Evolutionary conservation across 257 asterid genomes (phyloP).

Genomic region (Solanum chmielewskii): DNA sequence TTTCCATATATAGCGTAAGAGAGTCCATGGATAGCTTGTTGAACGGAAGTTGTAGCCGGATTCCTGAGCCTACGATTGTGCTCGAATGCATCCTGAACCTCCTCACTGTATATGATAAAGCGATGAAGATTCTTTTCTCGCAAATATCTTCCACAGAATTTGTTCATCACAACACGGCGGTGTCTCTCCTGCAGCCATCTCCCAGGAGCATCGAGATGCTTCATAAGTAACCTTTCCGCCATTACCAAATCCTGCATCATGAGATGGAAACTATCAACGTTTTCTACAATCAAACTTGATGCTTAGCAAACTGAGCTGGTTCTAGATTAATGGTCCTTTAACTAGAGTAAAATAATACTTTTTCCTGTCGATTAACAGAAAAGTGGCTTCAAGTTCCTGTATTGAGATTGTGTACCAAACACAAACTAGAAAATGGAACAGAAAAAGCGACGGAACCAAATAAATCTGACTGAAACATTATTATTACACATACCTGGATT

Average conservation of each 20-base stretch:
- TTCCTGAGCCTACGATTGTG: constrained; percentile 87
- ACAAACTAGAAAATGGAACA: background rate
- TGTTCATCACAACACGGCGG: constrained; percentile 78
- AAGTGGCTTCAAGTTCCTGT: background rate
- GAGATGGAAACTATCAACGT: background rate
- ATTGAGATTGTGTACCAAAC: background rate
- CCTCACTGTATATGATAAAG: constrained; percentile 69
- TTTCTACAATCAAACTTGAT: background rate
- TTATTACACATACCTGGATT: constrained; percentile 48
- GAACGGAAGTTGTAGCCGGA: constrained; percentile 94
- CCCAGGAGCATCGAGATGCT: constrained; percentile 96
- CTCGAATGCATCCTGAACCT: constrained; percentile 80
- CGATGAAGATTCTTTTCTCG: constrained; percentile 82
- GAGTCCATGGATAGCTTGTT: constrained; percentile 94
- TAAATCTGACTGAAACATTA: background rate
- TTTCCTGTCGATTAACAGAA: background rate
- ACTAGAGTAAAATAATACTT: background rate
- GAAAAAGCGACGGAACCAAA: background rate
- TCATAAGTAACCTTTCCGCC: constrained; percentile 95
- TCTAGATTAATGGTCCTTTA: background rate
- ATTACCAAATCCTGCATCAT: constrained; percentile 71
- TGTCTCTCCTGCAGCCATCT: constrained; percentile 86
- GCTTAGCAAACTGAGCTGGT: background rate
- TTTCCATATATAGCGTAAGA: constrained; percentile 80
- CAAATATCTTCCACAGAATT: constrained; percentile 82